Evolutionary conservation across 805 yeast genomes (phyloP).

Genomic region (Candida awuae): DNA sequence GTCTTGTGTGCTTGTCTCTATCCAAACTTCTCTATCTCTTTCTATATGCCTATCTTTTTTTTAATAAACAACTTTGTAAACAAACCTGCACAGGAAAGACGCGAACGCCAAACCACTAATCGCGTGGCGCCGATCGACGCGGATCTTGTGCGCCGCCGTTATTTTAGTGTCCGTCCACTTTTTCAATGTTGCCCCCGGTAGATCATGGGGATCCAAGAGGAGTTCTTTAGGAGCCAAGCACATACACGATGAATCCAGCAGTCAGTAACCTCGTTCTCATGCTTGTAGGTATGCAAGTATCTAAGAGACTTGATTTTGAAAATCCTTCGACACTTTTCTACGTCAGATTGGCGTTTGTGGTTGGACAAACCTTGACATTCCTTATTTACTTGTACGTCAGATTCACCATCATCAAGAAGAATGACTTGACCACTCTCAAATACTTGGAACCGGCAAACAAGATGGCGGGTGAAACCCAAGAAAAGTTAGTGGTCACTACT

Average conservation of each 20-base stretch:
- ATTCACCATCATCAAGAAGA: constrained; percentile 55
- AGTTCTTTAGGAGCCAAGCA: too few relatives aligned
- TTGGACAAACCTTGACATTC: constrained; percentile 59
- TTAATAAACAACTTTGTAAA: too few relatives aligned
- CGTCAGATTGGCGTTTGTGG: constrained; percentile 64
- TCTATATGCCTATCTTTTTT: not conserved
- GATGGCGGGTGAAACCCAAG: constrained; percentile 65
- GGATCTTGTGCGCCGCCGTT: too few relatives aligned
- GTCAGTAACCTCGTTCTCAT: constrained; percentile 77
- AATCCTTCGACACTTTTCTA: constrained; percentile 64
- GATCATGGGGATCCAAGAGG: too few relatives aligned
- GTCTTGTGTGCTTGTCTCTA: too few relatives aligned
- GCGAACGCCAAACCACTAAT: too few relatives aligned
- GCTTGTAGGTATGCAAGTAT: constrained; percentile 94
- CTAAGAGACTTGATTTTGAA: constrained; percentile 83
- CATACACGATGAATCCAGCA: constrained; percentile 68
- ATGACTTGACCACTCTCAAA: constrained; percentile 87
- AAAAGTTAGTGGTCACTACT: constrained; percentile 78
- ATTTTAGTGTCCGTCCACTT: too few relatives aligned
- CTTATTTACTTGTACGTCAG: constrained; percentile 60
- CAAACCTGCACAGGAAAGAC: too few relatives aligned
- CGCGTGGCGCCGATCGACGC: too few relatives aligned
- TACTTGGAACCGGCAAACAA: constrained; percentile 81
- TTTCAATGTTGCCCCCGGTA: too few relatives aligned
- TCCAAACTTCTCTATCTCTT: not conserved